Conservation (phyloP, 495 filamentous ascomycete species). For the Niebla homalea region DNA sequence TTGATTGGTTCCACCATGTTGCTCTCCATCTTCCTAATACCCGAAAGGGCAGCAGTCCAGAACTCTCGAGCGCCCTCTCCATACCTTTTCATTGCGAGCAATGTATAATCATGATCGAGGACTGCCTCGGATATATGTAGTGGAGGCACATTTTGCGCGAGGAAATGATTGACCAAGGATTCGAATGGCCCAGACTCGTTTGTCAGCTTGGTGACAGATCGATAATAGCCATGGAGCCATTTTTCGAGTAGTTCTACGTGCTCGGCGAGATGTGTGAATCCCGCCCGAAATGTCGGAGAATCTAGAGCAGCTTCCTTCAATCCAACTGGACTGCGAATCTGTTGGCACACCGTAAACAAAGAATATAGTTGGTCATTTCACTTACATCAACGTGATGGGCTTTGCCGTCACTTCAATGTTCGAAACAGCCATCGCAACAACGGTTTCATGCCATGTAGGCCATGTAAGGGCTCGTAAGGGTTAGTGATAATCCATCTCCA, state of each 20-base stretch:
- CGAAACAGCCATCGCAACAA: neutral
- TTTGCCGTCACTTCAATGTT: slow-evolving; percentile 28
- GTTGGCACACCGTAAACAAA: neutral
- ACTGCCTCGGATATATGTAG: slow-evolving; percentile 59
- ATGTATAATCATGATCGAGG: slow-evolving; percentile 89
- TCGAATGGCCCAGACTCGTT: slow-evolving; percentile 62
- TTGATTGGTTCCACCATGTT: slow-evolving; percentile 70
- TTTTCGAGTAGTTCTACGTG: slow-evolving; percentile 83
- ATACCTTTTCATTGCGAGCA: slow-evolving; percentile 70
- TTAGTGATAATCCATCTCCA: too few relatives aligned
- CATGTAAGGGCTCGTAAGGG: too few relatives aligned
- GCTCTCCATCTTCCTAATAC: slow-evolving; percentile 60
- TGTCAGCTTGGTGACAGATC: slow-evolving; percentile 60
- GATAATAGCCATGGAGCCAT: slow-evolving; percentile 84
- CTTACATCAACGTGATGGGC: slow-evolving; percentile 44
- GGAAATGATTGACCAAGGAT: slow-evolving; percentile 54
- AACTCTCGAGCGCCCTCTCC: slow-evolving; percentile 74
- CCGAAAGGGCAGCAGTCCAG: slow-evolving; percentile 62
- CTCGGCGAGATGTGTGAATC: slow-evolving; percentile 76
- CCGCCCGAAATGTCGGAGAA: slow-evolving; percentile 86
- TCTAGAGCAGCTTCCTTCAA: slow-evolving; percentile 92
- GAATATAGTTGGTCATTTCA: neutral
- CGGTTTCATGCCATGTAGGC: too few relatives aligned
- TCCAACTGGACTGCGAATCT: slow-evolving; percentile 53
- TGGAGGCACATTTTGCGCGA: slow-evolving; percentile 59